Evolutionary conservation across 2,329 filamentous ascomycete genomes (phyloP).

Genomic region (Fusarium sp.): DNA sequence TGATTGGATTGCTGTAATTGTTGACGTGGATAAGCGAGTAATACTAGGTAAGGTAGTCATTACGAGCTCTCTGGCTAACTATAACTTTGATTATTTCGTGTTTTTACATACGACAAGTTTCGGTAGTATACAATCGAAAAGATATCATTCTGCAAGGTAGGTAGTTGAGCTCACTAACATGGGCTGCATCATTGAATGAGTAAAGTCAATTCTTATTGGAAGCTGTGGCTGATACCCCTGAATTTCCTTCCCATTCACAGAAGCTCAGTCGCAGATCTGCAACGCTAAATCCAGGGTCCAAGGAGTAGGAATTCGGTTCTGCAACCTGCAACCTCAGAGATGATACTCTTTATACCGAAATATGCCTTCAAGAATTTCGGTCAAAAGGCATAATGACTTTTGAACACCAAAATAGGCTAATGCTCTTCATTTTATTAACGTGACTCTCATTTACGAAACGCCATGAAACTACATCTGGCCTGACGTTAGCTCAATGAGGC

Average conservation of each 20-base stretch:
- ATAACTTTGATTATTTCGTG: background rate
- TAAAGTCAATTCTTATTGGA: constrained; percentile 13
- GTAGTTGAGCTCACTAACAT: background rate
- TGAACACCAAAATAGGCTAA: background rate
- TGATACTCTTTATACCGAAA: background rate
- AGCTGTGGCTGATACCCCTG: constrained; percentile 23
- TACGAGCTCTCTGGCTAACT: background rate
- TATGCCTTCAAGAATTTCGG: background rate
- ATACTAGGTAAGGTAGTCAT: background rate
- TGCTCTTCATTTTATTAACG: background rate
- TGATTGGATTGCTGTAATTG: constrained; percentile 19
- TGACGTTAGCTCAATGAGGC: constrained; percentile 1
- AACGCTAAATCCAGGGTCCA: constrained; percentile 39
- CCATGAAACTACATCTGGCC: background rate
- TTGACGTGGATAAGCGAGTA: constrained; percentile 13
- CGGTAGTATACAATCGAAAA: background rate
- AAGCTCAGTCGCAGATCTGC: constrained; percentile 21
- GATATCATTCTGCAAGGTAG: background rate
- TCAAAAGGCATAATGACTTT: background rate
- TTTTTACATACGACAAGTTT: background rate
- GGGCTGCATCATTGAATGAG: constrained; percentile 11
- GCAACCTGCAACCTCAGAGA: background rate
- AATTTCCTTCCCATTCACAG: constrained; percentile 10
- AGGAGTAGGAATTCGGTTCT: background rate
- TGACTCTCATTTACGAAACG: constrained; percentile 1